These are phyloP conservation scores for Chlorella sorokiniana DNA, from an alignment of 139 green algal genomes.

Conservation along the genomic window DNA sequence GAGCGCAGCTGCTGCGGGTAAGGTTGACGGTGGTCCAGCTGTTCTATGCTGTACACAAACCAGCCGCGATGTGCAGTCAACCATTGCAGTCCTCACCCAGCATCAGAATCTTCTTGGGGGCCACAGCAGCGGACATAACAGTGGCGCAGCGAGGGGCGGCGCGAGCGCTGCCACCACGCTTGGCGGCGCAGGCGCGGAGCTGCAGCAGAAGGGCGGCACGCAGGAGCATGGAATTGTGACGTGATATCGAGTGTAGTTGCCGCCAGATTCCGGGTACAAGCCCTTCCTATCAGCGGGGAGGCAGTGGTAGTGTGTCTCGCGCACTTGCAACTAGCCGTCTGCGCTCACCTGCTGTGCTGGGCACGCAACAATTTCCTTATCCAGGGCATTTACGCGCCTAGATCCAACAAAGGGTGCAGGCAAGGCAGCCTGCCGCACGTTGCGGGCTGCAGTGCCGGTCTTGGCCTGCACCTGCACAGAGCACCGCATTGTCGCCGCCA, in stretches of 20 bases:
- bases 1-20: not conserved
- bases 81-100: conserved; percentile 65
- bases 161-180: not conserved
- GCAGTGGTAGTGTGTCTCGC: not conserved
- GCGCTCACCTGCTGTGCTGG: conserved; percentile 4
- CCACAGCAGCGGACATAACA: conserved; percentile 28
- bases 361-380: not conserved
- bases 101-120: conserved; percentile 88
- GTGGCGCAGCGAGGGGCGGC: not conserved
- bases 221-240: not conserved
- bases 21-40: too few species aligned
- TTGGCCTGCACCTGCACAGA: not conserved
- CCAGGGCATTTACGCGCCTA: conserved; percentile 1
- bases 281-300: not conserved
- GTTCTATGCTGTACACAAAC: not conserved
- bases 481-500: conserved; percentile 12
- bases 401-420: conserved; percentile 14
- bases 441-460: not conserved
- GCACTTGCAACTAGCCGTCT: not conserved
- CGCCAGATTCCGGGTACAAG: not conserved
- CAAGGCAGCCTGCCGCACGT: too few species aligned
- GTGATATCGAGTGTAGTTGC: not conserved
- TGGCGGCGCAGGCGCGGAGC: not conserved
- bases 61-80: not conserved
- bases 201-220: not conserved